phyloP scores from a whole-genome alignment of 495 filamentous ascomycete genomes.

The Tuber magnatum region DNA sequence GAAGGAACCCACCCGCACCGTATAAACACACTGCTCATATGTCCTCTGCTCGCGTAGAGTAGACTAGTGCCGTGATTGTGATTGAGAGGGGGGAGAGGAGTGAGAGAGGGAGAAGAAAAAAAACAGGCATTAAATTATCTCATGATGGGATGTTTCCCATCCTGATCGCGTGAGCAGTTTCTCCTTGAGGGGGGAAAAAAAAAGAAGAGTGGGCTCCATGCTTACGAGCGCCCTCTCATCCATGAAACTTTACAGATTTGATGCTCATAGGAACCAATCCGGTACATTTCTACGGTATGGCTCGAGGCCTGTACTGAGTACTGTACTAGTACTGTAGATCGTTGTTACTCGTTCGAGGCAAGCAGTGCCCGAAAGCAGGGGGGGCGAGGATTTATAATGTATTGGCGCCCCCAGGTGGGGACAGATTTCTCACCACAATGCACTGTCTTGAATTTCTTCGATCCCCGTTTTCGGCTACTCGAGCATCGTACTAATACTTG shows the following conservation, averaged over 20 bases:
- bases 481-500: no score
- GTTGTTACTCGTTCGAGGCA: neutral
- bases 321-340: no score
- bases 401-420: neutral
- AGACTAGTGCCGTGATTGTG: no score
- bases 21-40: constrained; percentile 7
- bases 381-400: neutral
- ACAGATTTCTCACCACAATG: neutral
- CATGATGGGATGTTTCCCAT: constrained; percentile 7
- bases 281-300: constrained; percentile 1
- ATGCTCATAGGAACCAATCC: neutral
- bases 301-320: constrained; percentile 9
- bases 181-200: neutral
- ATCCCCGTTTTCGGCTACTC: neutral
- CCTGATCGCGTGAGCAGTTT: constrained; percentile 16
- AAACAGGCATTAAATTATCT: neutral
- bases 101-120: neutral
- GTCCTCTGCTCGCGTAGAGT: no score
- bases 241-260: constrained; percentile 7
- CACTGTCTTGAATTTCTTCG: no score
- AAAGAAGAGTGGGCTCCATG: neutral
- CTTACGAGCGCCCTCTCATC: neutral
- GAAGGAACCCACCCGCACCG: constrained; percentile 13
- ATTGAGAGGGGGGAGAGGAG: no score
- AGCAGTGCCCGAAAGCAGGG: neutral